Base-by-base conservation (phyloP, 2,329 filamentous ascomycete genomes). In the Fonsecaea pedrosoi region DNA sequence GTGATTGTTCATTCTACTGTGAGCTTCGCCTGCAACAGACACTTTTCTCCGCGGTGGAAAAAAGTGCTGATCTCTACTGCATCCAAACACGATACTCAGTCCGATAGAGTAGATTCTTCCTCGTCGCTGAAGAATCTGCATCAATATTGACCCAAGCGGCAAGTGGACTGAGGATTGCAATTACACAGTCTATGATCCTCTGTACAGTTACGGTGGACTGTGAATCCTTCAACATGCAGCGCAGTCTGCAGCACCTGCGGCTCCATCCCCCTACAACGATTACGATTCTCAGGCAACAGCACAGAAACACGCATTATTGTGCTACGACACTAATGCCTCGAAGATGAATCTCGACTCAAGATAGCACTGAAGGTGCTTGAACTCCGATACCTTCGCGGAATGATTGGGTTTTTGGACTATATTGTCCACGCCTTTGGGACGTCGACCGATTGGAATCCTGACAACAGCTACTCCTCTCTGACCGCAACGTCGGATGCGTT, bases 341-440 rank as follows among this genome's bases (percentile, higher is more conserved):
- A 13, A 13, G 38, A 68, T 70, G 68, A 42, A 64, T 57, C 60
- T 48, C 56, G 60, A 66, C 45, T 21, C 60, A 18, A 56, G 57
- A 64, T 68, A 72, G 70, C 70, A 69, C 70, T 40, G 45, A 18
- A 21, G 30, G 69, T 63, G 69, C 67, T 60, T 60, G 10, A 62
- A 35, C 12, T 12, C 34, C 13, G 3, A 4, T 8, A 9, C 32
- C 21, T 4, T 4, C 4, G 4, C 72, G 83, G 77, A 74, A 97
- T 97, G 94, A 89, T 95, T 82, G 90, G 94, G 81, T 97, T 97
- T 83, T 96, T 97, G 92, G 93, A 96, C 81, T 94, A 96, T 83
- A 90, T 97, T 82, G 92, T 96, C 81, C 87, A 90, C 81, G 91
- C 92, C 75, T 97, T 97, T 82, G 92, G 92, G 78, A 86, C 91